These are phyloP conservation scores for Pyrenophora graminea DNA, from an alignment of 2,329 filamentous ascomycete species.

Conservation along the genomic window DNA sequence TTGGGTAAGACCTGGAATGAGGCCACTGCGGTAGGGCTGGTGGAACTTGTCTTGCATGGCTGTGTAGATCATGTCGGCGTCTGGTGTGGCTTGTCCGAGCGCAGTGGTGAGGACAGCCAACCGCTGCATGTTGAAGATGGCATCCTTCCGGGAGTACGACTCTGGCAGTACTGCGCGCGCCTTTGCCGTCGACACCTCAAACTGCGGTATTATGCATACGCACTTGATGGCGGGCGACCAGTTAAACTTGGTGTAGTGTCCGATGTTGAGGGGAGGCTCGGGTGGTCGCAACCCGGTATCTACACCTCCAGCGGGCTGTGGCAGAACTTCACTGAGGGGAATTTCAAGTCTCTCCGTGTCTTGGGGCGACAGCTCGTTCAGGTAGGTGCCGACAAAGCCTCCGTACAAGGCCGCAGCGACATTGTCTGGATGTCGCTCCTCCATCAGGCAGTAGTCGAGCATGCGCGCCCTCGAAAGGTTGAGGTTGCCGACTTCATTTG, in stretches of 20 bases:
- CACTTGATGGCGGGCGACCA: conserved; percentile 97
- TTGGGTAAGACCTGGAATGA: conserved; percentile 89
- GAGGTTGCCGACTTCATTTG: conserved; percentile 83
- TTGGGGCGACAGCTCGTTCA: conserved; percentile 87
- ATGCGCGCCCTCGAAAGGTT: conserved; percentile 77
- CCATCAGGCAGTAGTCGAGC: conserved; percentile 97
- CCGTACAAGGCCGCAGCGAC: conserved; percentile 94
- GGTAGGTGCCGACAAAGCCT: conserved; percentile 94
- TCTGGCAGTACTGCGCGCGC: conserved; percentile 84
- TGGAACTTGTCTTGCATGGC: conserved; percentile 99
- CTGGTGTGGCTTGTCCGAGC: conserved; percentile 84
- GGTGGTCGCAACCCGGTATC: conserved; percentile 88
- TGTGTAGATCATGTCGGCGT: conserved; percentile 91
- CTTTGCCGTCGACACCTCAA: conserved; percentile 92
- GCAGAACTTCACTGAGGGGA: conserved; percentile 89
- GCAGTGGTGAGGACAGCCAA: conserved; percentile 89
- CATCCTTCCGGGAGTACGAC: conserved; percentile 77
- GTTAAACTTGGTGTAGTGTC: conserved; percentile 92
- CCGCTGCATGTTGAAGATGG: conserved; percentile 94
- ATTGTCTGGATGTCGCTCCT: conserved; percentile 60
- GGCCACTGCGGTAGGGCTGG: conserved; percentile 88
- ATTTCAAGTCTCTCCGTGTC: conserved; percentile 92
- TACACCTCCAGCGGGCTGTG: conserved; percentile 83
- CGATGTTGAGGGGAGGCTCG: conserved; percentile 87
- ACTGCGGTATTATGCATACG: conserved; percentile 93